These are phyloP conservation scores for Sugiyamaella novakii DNA, from an alignment of 1,139 yeast genomes.

Conservation along the genomic window DNA sequence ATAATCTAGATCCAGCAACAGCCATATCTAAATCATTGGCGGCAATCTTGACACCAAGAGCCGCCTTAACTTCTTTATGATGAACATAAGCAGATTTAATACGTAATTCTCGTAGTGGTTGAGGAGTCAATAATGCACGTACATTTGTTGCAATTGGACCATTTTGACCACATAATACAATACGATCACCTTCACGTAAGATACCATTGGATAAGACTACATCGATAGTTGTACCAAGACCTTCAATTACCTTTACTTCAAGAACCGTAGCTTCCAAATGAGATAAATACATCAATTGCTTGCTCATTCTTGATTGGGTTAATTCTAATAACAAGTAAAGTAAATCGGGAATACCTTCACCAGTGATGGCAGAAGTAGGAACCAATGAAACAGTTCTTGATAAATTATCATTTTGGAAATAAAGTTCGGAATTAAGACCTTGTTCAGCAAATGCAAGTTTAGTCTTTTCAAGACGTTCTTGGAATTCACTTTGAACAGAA, in stretches of 20 bases:
- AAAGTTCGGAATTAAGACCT: conserved; percentile 95
- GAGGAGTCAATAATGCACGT: conserved; percentile 95
- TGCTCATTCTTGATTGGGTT: conserved; percentile 98
- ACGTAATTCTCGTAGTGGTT: conserved; percentile 94
- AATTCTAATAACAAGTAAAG: conserved; percentile 92
- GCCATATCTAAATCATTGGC: conserved; percentile 98
- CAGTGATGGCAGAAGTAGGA: conserved; percentile 98
- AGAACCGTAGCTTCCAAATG: conserved; percentile 93
- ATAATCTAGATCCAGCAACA: conserved; percentile 95
- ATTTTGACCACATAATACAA: conserved; percentile 95
- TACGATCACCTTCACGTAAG: conserved; percentile 89
- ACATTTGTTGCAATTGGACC: conserved; percentile 99
- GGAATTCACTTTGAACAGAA: conserved; percentile 89
- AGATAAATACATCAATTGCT: conserved; percentile 94
- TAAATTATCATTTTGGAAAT: conserved; percentile 92
- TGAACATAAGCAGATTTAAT: conserved; percentile 92
- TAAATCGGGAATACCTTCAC: conserved; percentile 99
- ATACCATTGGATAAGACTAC: conserved; percentile 95
- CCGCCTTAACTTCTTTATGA: conserved; percentile 97
- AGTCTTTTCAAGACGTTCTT: conserved; percentile 80
- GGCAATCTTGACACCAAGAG: conserved; percentile 97
- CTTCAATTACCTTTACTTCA: conserved; percentile 98
- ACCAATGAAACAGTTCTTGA: conserved; percentile 92
- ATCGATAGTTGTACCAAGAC: conserved; percentile 98
- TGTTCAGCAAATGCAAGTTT: conserved; percentile 95